Percentiles rank a stretch among this genome's conserved stretches.
Evolutionary conservation across 495 filamentous ascomycete species (phyloP).

Genomic region (Immersiella caudata): DNA sequence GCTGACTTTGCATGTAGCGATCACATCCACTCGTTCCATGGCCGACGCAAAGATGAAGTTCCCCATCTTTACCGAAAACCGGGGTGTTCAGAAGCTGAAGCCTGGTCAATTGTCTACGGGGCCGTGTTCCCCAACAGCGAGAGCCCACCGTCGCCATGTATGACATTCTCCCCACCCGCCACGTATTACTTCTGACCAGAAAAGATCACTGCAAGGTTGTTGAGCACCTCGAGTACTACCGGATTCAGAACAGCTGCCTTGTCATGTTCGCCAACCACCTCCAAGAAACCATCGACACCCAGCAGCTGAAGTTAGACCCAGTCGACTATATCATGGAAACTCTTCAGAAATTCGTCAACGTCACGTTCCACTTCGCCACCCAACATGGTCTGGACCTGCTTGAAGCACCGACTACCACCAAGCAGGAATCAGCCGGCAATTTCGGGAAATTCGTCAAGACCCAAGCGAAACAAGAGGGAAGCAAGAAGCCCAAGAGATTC

Average conservation of each 20-base stretch:
- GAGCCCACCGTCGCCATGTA: neutral
- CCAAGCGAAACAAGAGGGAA: neutral
- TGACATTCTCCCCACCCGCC: neutral
- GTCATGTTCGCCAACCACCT: slow-evolving; percentile 2
- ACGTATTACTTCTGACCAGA: neutral
- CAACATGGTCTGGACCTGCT: neutral
- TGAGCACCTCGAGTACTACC: slow-evolving; percentile 5
- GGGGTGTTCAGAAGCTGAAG: neutral
- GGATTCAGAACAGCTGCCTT: neutral
- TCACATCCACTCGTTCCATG: slow-evolving; percentile 4
- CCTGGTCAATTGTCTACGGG: neutral
- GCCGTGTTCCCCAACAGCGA: neutral
- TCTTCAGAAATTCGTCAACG: neutral
- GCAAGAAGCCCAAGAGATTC: neutral
- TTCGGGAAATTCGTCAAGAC: slow-evolving; percentile 2
- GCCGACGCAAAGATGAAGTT: neutral
- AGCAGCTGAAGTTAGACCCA: neutral
- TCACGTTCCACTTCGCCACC: slow-evolving; percentile 3
- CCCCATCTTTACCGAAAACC: neutral
- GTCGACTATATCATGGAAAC: slow-evolving; percentile 2
- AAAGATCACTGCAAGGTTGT: neutral
- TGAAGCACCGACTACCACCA: neutral
- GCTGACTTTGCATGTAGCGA: neutral
- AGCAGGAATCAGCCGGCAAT: neutral
- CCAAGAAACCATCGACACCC: neutral